phyloP scores from a whole-genome alignment of 2,329 filamentous ascomycete species.

The Ascosphaera apis region DNA sequence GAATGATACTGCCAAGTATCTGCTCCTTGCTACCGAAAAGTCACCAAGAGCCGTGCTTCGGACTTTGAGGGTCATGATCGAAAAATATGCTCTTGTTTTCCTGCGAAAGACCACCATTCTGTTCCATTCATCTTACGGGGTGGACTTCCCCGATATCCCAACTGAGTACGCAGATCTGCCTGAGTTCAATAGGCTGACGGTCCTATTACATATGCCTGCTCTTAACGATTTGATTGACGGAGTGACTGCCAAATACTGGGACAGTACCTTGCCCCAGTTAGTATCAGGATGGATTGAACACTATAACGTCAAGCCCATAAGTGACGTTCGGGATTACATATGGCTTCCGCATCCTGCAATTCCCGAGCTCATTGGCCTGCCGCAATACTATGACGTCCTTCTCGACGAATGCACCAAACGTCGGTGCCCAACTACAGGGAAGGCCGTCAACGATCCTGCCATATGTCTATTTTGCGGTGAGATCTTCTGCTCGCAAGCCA shows the following conservation, averaged over 20 bases:
- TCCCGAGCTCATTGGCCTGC: constrained; percentile 79
- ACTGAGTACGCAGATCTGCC: constrained; percentile 24
- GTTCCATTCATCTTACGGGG: constrained; percentile 66
- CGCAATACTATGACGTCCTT: constrained; percentile 73
- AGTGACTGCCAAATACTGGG: constrained; percentile 20
- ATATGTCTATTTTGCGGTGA: constrained; percentile 89
- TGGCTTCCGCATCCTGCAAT: constrained; percentile 57
- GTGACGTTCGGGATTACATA: constrained; percentile 13
- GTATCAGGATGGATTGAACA: constrained; percentile 48
- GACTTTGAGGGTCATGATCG: constrained; percentile 24
- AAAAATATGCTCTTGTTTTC: constrained; percentile 74
- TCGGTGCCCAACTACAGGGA: constrained; percentile 70
- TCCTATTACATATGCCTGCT: constrained; percentile 49
- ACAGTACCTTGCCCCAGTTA: constrained; percentile 24
- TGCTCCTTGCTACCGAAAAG: constrained; percentile 9
- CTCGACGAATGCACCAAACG: constrained; percentile 77
- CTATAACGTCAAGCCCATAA: constrained; percentile 15
- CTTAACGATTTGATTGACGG: constrained; percentile 56
- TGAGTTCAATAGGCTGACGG: constrained; percentile 63
- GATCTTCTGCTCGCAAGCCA: constrained; percentile 87
- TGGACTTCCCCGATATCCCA: constrained; percentile 57
- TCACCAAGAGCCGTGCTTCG: constrained; percentile 7
- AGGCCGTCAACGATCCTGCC: constrained; percentile 73
- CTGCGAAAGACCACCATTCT: constrained; percentile 67
- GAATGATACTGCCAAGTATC: constrained; percentile 16